Evolutionary conservation across 108 stramenopile genomes (phyloP), one percentile per base, ranked within the genome.

Genomic region (Ochromonas danica): DNA sequence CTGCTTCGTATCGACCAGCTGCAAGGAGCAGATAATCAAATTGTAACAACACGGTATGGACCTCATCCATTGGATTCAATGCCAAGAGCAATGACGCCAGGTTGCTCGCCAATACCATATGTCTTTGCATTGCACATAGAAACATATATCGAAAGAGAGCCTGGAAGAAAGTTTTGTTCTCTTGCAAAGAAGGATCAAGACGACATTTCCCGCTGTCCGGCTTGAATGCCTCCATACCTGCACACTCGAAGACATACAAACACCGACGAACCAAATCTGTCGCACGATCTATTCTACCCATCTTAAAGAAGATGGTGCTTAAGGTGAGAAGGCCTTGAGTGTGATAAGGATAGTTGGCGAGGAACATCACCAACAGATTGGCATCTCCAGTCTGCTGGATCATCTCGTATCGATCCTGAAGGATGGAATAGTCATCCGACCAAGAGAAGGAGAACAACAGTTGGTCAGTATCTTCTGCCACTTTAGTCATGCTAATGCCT

Each of bases 401-500:
- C 6, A 51, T 51, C 6, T 14, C 14, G 31, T 67, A 67, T 67
- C 6, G 6, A 31, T 36, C 10, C 3, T 28, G 33, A 6, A 67
- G 17, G 3, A 14, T 33, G 30, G 25, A 10, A 36, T 67, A 67
- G 6, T 67, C 63, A 28, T 67, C 25, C 17, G 63, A 67, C 63
- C 63, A 67, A 14, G 3, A 3, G 31, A 67, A 67, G 30, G 17
- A 3, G 25, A 67, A 67, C 31, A 67, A 36, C 6, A 67, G 6
- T 36, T 31, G 14, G 6, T 67, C 25, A 36, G 17, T 67, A 6
- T 3, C 6, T 36, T 31, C 17, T 10, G 63, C 6, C 6, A 6
- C 6, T 51, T 51, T 51, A 31, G 17, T 67, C 63, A 67, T 67
- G 17, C 63, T 25, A 28, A 67, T 67, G 25, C 63, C 63, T 14